Base-by-base conservation (phyloP, 208 protist species). In the Crithidia brevicula region DNA sequence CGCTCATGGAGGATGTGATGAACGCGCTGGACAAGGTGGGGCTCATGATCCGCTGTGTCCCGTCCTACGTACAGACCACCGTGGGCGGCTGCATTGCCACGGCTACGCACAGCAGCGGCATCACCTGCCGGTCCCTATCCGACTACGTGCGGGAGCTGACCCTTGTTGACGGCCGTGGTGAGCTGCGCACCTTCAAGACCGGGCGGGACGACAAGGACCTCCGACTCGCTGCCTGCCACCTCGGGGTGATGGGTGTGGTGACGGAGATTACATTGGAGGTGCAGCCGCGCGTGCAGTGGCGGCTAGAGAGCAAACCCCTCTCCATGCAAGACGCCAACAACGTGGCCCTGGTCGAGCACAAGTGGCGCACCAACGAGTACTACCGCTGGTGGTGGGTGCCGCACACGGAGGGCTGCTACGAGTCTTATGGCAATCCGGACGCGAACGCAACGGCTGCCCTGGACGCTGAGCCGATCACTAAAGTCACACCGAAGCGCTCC, bases 351-450 rank as follows among this genome's bases (percentile, higher is more conserved):
- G 46, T 92, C 23, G 68, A 62, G 20, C 2, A 67, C 22, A 82
- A 82, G 72, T 66, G 79, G 40, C 16, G 9, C 28, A 47, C 65
- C 20, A 65, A 59, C 30, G 82, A 83, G 51, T 90, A 90, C 71
- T 93, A 90, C 72, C 79, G 83, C 27, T 88, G 88, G 49, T 93
- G 85, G 83, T 93, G 87, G 84, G 79, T 89, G 54, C 87, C 84
- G n/a, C 85, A 93, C 67, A 93, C 87, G 15, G 62, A 82, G n/a
- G 60, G 58, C 16, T 93, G 87, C 71, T 93, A 85, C 65, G 81
- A 93, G 62, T 88, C 87, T 23, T 79, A 82, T 54, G 82, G 79
- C 46, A 61, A 40, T 42, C 22, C 79, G 15, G 65, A 83, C 52
- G 31, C 15, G 11, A 43, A 13, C 46, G 22, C 30, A n/a, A 18